phyloP scores from a whole-genome alignment of 2,329 filamentous ascomycete species.

The Botryotinia globosa region DNA sequence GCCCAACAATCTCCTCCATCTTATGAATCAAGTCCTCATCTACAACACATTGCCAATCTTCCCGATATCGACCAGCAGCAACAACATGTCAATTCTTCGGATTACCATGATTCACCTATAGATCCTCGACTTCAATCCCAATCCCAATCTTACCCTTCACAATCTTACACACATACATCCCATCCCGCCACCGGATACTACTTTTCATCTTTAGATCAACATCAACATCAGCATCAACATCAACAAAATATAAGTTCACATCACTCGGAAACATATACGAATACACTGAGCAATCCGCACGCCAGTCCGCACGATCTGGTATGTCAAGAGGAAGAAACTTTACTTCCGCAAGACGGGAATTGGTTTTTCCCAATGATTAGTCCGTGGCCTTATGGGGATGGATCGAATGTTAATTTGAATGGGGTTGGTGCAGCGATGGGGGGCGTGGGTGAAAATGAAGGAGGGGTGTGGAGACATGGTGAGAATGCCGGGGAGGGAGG shows the following conservation, averaged over 20 bases:
- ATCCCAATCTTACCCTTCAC: neutral
- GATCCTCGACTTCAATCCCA: neutral
- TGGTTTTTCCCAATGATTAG: slow-evolving; percentile 7
- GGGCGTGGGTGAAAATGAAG: neutral
- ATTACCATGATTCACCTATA: neutral
- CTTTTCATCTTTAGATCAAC: slow-evolving; percentile 1
- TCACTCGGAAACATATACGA: neutral
- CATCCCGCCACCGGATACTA: slow-evolving; percentile 2
- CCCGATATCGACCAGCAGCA: neutral
- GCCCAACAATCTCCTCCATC: neutral
- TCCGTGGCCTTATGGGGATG: neutral
- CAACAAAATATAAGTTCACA: neutral
- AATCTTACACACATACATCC: neutral
- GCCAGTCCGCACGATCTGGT: neutral
- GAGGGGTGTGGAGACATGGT: neutral
- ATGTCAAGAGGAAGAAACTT: neutral
- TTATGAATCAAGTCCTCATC: neutral
- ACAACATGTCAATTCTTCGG: too few relatives aligned
- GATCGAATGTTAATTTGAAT: neutral
- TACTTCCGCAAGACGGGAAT: neutral
- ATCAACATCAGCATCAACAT: neutral
- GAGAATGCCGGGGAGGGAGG: neutral
- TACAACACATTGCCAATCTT: neutral
- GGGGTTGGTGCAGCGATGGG: neutral
- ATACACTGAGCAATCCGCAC: neutral